These are phyloP conservation scores for Trichoderma koningii DNA, from an alignment of 2,329 filamentous ascomycete genomes.

Conservation along the genomic window DNA sequence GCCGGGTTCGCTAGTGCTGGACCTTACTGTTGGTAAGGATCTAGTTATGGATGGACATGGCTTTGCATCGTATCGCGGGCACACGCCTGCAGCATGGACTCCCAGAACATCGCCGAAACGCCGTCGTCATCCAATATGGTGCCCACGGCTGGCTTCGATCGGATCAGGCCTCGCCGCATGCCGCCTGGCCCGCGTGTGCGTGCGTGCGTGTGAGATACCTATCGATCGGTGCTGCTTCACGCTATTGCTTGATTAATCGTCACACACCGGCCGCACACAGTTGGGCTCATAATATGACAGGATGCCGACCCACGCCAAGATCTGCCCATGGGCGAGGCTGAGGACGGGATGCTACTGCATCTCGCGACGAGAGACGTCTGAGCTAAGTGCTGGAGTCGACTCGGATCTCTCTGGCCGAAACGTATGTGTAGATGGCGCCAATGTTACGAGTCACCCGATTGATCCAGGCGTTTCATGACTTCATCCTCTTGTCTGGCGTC, in stretches of 20 bases:
- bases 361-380: constrained; percentile 21
- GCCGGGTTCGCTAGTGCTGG: constrained; percentile 12
- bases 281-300: background rate
- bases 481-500: background rate
- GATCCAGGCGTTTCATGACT: background rate
- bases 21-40: background rate
- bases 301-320: constrained; percentile 19
- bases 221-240: background rate
- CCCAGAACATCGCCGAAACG: background rate
- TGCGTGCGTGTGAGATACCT: too few species aligned
- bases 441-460: background rate
- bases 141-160: constrained; percentile 10
- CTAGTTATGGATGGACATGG: background rate
- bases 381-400: constrained; percentile 19
- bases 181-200: background rate
- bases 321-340: constrained; percentile 23
- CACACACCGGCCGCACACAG: background rate
- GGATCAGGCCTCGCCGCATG: constrained; percentile 13
- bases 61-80: too few species aligned
- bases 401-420: constrained; percentile 23
- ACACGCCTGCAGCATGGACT: too few species aligned
- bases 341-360: constrained; percentile 26
- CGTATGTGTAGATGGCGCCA: background rate
- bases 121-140: background rate
- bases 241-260: background rate